A percentile compares a stretch with the other conserved stretches of the same genome.
Evolutionary conservation across 805 yeast genomes (phyloP).

Genomic region (Danielia oregonensis): DNA sequence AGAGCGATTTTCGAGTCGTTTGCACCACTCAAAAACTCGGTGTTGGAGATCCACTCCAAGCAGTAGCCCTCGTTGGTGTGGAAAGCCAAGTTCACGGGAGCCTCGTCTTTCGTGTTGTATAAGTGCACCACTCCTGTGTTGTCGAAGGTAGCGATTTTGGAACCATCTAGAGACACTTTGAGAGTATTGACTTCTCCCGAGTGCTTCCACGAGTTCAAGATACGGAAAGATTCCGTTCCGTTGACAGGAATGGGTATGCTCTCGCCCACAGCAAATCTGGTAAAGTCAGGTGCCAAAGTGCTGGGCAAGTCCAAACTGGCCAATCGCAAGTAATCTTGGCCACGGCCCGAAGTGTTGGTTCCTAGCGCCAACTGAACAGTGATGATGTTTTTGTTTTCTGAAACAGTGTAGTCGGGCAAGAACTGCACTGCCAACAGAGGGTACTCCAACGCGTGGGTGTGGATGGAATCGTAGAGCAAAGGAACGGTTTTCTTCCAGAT

Average conservation of each 20-base stretch:
- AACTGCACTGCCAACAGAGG: conserved; percentile 72
- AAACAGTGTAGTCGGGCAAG: conserved; percentile 45
- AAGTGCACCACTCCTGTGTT: conserved; percentile 48
- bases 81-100: conserved; percentile 36
- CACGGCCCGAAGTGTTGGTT: conserved; percentile 39
- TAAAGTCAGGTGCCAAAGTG: conserved; percentile 40
- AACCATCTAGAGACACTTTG: conserved; percentile 47
- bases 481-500: conserved; percentile 86
- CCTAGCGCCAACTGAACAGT: conserved; percentile 44
- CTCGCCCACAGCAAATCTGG: conserved; percentile 17
- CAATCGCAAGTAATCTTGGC: conserved; percentile 43
- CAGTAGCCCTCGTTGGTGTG: conserved; percentile 70
- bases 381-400: conserved; percentile 25
- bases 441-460: conserved; percentile 63
- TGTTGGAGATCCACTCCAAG: conserved; percentile 59
- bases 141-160: conserved; percentile 52
- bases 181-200: conserved; percentile 66
- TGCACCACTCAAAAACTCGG: conserved; percentile 55
- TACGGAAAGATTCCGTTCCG: conserved; percentile 35
- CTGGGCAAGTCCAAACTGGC: conserved; percentile 47
- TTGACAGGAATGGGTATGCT: conserved; percentile 17
- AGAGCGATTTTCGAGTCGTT: conserved; percentile 65
- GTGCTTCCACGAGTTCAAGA: conserved; percentile 52
- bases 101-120: conserved; percentile 28
- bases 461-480: conserved; percentile 66